Percentiles rank a stretch among this genome's conserved stretches.
Evolutionary conservation across 2,329 filamentous ascomycete species (phyloP).

Genomic region (Apiospora aurea): DNA sequence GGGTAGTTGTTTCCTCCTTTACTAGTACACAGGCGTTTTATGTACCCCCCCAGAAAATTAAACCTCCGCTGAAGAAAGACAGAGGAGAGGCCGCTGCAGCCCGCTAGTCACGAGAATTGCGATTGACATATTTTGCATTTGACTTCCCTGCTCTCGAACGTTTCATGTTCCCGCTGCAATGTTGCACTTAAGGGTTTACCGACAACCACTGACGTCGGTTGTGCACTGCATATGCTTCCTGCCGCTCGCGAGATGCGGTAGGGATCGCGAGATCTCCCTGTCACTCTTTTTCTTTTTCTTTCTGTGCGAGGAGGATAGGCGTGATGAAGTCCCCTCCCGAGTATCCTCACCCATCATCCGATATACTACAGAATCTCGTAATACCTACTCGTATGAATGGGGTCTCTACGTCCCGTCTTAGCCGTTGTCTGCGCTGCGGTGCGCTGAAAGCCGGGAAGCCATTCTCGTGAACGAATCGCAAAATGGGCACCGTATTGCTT

Average conservation of each 20-base stretch:
- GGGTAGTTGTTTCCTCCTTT: background rate
- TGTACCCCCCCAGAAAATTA: background rate
- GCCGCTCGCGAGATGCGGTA: background rate
- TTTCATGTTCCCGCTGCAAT: constrained; percentile 16
- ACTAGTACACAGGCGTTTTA: constrained; percentile 2
- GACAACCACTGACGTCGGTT: constrained; percentile 17
- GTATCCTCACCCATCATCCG: background rate
- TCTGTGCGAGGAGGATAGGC: background rate
- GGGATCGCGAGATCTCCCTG: background rate
- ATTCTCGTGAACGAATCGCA: constrained; percentile 2
- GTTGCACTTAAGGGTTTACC: constrained; percentile 10
- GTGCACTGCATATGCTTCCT: constrained; percentile 11
- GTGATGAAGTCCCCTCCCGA: background rate
- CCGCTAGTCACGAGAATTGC: constrained; percentile 1
- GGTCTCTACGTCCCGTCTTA: background rate
- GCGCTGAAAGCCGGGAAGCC: background rate
- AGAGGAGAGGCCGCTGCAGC: background rate
- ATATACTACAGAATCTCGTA: background rate
- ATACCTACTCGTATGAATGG: background rate
- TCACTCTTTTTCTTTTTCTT: background rate
- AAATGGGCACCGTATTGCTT: background rate
- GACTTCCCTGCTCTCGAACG: constrained; percentile 1
- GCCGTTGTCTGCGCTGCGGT: background rate
- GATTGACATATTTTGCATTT: constrained; percentile 14
- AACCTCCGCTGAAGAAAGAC: constrained; percentile 10